These are phyloP conservation scores for Paraphysoderma sedebokerense DNA, from an alignment of 371 early-diverging fungal genomes.

Conservation along the genomic window DNA sequence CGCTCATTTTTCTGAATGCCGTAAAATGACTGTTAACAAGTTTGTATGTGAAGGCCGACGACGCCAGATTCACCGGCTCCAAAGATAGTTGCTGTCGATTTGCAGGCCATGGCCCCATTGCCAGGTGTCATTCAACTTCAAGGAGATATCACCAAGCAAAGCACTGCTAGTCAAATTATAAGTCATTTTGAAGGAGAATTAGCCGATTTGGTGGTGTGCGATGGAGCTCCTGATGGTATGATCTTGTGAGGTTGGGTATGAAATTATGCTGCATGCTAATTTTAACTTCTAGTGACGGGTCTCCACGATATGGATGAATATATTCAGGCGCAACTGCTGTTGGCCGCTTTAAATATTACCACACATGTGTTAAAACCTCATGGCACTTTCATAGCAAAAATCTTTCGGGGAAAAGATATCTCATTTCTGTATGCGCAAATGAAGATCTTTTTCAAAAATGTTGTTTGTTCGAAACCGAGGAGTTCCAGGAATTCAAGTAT, in stretches of 20 bases:
- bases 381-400: slow-evolving; percentile 92
- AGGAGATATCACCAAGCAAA: slow-evolving; percentile 95
- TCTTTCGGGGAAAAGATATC: slow-evolving; percentile 87
- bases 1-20: not conserved
- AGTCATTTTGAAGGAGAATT: slow-evolving; percentile 67
- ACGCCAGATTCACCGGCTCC: slow-evolving; percentile 24
- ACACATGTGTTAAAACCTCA: slow-evolving; percentile 73
- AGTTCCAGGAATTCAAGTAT: slow-evolving; percentile 85
- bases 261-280: not conserved
- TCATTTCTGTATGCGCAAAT: slow-evolving; percentile 79
- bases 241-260: not conserved
- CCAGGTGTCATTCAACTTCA: slow-evolving; percentile 86
- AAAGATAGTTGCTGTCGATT: slow-evolving; percentile 93
- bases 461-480: slow-evolving; percentile 85
- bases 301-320: slow-evolving; percentile 98
- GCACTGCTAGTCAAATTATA: slow-evolving; percentile 80
- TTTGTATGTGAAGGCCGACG: not conserved
- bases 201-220: slow-evolving; percentile 93
- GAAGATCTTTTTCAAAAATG: slow-evolving; percentile 71
- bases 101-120: slow-evolving; percentile 96
- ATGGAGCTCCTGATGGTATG: slow-evolving; percentile 95
- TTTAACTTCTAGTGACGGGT: slow-evolving; percentile 56
- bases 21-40: not conserved
- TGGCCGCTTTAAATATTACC: slow-evolving; percentile 89
- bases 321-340: slow-evolving; percentile 87